These are phyloP conservation scores for Theobroma grandiflorum DNA, from an alignment of 441 rosid genomes.

Conservation along the genomic window DNA sequence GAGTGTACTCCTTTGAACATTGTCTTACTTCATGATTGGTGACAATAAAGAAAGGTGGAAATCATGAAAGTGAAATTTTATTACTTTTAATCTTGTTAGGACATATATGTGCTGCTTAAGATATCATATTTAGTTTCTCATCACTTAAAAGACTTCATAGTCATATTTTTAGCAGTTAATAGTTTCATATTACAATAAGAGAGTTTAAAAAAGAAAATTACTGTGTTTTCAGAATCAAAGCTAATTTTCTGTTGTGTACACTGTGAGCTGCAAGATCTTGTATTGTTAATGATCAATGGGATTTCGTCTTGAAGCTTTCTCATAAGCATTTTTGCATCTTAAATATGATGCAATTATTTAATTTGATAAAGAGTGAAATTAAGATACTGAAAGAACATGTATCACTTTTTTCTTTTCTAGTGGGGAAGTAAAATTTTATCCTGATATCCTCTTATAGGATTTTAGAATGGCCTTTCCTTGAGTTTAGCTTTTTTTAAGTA, in stretches of 20 bases:
- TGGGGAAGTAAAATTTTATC: neutral
- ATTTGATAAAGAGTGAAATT: neutral
- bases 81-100: neutral
- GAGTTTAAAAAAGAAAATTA: constrained; percentile 3
- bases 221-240: neutral
- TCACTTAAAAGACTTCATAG: neutral
- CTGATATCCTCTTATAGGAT: constrained; percentile 1
- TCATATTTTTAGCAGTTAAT: constrained; percentile 1
- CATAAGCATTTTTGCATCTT: constrained; percentile 13
- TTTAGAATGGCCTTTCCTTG: constrained; percentile 1
- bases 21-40: neutral
- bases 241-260: neutral
- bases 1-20: neutral
- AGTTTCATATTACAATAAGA: constrained; percentile 9
- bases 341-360: constrained; percentile 3
- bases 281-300: neutral
- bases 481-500: neutral
- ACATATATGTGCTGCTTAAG: neutral
- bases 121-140: neutral
- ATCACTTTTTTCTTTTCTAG: too few species aligned
- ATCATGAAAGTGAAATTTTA: neutral
- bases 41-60: constrained; percentile 11
- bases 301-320: constrained; percentile 10
- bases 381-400: constrained; percentile 7
- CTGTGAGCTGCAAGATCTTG: constrained; percentile 2